Base-by-base conservation (phyloP, 1,139 yeast genomes). In the Taphrina betulina region DNA sequence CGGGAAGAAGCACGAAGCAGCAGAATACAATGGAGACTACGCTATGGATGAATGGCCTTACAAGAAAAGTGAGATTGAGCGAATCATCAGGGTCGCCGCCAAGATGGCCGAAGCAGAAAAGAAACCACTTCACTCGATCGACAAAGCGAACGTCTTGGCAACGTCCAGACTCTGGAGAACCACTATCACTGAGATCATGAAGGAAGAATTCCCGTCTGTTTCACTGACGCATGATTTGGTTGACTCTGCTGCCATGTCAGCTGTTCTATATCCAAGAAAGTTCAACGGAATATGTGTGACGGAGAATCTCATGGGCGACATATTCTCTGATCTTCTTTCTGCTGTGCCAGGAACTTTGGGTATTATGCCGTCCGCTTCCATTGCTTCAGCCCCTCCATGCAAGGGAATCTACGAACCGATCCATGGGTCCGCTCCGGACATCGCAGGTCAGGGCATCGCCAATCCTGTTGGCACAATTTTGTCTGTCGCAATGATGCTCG, bases 371-470 rank as follows among this genome's bases (percentile, higher is more conserved):
- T 87, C 96, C 60, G 98, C 98, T 4, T 89, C 97, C 20, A 79
- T 92, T 67, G 94, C 96, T 3, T 87, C 96, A 16, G 78, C 92
- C 66, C 98, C 98, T 58, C 96, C 90, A 71, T 82, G 90, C 45
- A 90, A 90, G 76, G 98, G 98, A 60, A 78, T 92, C 62, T 92
- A 92, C 71, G 98, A 92, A 74, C 98, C 98, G 63, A 90, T 97
- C 69, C 98, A 92, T 71, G 98, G 98, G 46, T 85, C 96, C 41
- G 98, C 98, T 24, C 98, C 98, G 42, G 98, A 92, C 71, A 79
- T 92, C 68, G 83, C 83, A 54, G 60, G 60, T 12, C 76, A 75
- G 60, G 87, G 88, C 69, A 85, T 86, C 74, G 98, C 89, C 58
- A 92, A 92, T 72, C 98, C 98, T 56, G 72, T 87, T 58, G 95